These are phyloP conservation scores for Termitomyces sp. DNA, from an alignment of 768 basidiomycete species.

Conservation along the genomic window DNA sequence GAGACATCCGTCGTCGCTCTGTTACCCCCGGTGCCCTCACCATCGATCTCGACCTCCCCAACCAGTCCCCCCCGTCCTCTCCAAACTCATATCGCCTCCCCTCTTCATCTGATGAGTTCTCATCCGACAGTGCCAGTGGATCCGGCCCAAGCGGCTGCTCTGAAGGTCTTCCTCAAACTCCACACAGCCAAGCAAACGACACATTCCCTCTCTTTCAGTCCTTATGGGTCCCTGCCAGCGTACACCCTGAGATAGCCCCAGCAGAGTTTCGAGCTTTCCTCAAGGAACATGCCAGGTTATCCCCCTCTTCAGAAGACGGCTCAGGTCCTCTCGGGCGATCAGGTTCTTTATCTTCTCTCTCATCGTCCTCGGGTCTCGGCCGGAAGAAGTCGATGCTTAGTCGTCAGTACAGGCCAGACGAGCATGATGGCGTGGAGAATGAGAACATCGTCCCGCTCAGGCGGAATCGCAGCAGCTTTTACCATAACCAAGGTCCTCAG, in stretches of 20 bases:
- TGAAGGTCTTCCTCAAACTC: constrained; percentile 19
- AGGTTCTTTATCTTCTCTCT: constrained; percentile 36
- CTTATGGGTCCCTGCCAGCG: constrained; percentile 90
- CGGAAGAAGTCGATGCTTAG: constrained; percentile 93
- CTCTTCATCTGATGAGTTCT: constrained; percentile 19
- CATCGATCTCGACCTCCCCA: constrained; percentile 91
- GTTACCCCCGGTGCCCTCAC: constrained; percentile 78
- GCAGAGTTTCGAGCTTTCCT: constrained; percentile 94
- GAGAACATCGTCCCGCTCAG: constrained; percentile 62
- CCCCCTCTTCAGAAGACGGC: constrained; percentile 49
- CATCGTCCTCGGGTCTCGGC: constrained; percentile 49
- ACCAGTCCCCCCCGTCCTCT: constrained; percentile 56
- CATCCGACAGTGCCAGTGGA: constrained; percentile 23
- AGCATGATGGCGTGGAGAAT: constrained; percentile 73
- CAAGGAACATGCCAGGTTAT: constrained; percentile 80
- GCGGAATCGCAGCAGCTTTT: constrained; percentile 65
- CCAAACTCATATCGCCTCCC: constrained; percentile 53
- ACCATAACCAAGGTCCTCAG: constrained; percentile 70
- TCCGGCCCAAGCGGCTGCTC: constrained; percentile 17
- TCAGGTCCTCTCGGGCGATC: constrained; percentile 34
- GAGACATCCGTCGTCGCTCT: constrained; percentile 82
- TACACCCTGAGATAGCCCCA: constrained; percentile 97
- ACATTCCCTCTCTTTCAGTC: constrained; percentile 75
- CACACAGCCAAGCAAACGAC: constrained; percentile 57
- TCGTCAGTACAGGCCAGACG: constrained; percentile 83